Conservation (phyloP, 768 basidiomycete genomes). For the Leucosporidium yakuticum region DNA sequence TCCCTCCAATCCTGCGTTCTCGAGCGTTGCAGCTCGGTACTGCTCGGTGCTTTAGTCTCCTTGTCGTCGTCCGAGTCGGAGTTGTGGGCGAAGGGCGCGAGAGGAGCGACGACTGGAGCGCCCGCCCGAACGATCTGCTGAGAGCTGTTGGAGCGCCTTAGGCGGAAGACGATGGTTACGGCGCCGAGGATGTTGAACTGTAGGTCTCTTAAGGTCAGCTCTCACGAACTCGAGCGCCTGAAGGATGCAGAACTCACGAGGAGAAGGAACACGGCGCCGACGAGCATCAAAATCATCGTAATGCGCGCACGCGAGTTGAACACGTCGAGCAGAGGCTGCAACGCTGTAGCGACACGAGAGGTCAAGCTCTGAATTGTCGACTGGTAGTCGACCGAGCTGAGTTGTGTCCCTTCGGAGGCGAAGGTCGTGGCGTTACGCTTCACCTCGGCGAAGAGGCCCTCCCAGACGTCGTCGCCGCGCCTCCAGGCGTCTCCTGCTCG, state of each 20-base stretch:
- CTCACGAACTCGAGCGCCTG: not conserved
- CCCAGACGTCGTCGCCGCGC: not conserved
- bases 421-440: not conserved
- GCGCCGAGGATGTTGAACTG: not conserved
- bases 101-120: not conserved
- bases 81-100: not conserved
- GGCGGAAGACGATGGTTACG: not conserved
- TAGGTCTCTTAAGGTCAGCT: not conserved
- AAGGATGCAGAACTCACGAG: not conserved
- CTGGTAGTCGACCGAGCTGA: not conserved
- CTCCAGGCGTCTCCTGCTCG: not conserved
- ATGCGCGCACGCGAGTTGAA: not conserved
- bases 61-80: no score
- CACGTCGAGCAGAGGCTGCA: no score
- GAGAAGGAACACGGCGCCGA: not conserved
- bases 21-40: no score
- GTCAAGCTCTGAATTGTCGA: not conserved
- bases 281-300: not conserved
- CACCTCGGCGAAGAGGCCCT: not conserved
- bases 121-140: not conserved
- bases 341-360: not conserved
- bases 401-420: not conserved
- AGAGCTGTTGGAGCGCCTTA: not conserved
- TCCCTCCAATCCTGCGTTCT: no score
- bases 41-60: no score